These are phyloP conservation scores for Nephelium lappaceum DNA, from an alignment of 345 rosid genomes.

Conservation along the genomic window DNA sequence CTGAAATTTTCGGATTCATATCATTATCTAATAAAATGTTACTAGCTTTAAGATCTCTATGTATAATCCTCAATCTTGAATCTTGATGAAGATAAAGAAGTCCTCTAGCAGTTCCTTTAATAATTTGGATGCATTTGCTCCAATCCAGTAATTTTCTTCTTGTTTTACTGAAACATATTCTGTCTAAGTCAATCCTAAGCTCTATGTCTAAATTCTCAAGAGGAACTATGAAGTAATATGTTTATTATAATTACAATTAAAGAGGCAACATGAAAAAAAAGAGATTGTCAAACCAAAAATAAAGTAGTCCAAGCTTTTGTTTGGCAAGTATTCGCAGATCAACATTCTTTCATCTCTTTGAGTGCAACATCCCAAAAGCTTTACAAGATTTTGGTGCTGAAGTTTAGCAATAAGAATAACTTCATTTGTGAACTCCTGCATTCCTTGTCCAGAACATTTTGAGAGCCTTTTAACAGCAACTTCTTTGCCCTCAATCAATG, in stretches of 20 bases:
- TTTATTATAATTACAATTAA: neutral
- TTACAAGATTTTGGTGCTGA: constrained; percentile 49
- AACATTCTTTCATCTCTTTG: constrained; percentile 43
- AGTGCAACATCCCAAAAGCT: constrained; percentile 42
- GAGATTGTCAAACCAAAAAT: constrained; percentile 37
- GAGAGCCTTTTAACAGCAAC: constrained; percentile 49
- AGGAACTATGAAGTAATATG: neutral
- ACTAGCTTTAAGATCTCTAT: constrained; percentile 45
- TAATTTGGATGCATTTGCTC: constrained; percentile 16
- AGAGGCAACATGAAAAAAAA: neutral
- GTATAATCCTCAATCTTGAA: constrained; percentile 29
- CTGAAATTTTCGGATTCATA: constrained; percentile 51
- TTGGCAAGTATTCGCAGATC: constrained; percentile 53
- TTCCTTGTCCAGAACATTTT: constrained; percentile 41
- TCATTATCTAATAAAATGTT: constrained; percentile 44
- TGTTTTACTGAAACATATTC: constrained; percentile 14
- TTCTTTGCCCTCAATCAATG: constrained; percentile 33
- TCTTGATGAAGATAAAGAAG: constrained; percentile 40
- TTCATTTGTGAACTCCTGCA: constrained; percentile 44
- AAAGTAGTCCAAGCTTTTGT: constrained; percentile 46
- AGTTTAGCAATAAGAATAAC: constrained; percentile 37
- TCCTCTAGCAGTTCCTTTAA: constrained; percentile 30
- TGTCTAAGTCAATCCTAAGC: neutral
- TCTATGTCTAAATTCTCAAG: neutral
- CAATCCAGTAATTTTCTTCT: constrained; percentile 21